A percentile compares a stretch with the other conserved stretches of the same genome.
phyloP scores from a whole-genome alignment of 2,329 filamentous ascomycete genomes.

The Zasmidium angulare region DNA sequence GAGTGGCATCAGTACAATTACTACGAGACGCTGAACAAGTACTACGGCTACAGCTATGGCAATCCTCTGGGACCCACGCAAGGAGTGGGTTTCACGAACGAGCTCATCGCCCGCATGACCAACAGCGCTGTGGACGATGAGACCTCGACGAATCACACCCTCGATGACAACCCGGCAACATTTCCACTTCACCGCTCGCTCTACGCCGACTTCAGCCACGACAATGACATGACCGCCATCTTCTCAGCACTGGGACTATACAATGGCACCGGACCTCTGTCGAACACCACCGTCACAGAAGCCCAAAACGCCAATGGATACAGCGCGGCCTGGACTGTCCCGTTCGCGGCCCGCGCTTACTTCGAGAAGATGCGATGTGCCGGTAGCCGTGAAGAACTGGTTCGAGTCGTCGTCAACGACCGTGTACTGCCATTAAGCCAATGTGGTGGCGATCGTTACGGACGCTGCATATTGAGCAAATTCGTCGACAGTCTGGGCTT shows the following conservation, averaged over 20 bases:
- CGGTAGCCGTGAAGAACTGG: slow-evolving; percentile 62
- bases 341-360: slow-evolving; percentile 78
- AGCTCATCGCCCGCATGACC: slow-evolving; percentile 80
- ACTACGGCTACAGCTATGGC: slow-evolving; percentile 76
- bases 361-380: slow-evolving; percentile 81
- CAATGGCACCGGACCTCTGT: slow-evolving; percentile 58
- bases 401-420: slow-evolving; percentile 81
- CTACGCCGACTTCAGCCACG: slow-evolving; percentile 90
- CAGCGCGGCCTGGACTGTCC: slow-evolving; percentile 74
- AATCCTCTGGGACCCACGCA: slow-evolving; percentile 79
- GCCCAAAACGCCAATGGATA: slow-evolving; percentile 63
- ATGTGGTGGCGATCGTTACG: slow-evolving; percentile 68
- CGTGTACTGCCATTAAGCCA: slow-evolving; percentile 70
- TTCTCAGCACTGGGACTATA: slow-evolving; percentile 78
- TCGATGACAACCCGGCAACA: slow-evolving; percentile 65
- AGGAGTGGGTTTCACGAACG: slow-evolving; percentile 84
- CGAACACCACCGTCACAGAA: slow-evolving; percentile 48
- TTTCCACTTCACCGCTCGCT: slow-evolving; percentile 69
- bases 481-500: slow-evolving; percentile 78
- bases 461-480: slow-evolving; percentile 66
- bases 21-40: slow-evolving; percentile 76
- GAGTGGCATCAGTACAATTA: slow-evolving; percentile 83
- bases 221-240: slow-evolving; percentile 79
- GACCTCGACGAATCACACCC: slow-evolving; percentile 74
- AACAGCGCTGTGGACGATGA: slow-evolving; percentile 65